Percentiles rank a stretch among this genome's conserved stretches.
These are phyloP conservation scores for Boletus rex-veris DNA, from an alignment of 768 basidiomycete genomes.

Conservation along the genomic window DNA sequence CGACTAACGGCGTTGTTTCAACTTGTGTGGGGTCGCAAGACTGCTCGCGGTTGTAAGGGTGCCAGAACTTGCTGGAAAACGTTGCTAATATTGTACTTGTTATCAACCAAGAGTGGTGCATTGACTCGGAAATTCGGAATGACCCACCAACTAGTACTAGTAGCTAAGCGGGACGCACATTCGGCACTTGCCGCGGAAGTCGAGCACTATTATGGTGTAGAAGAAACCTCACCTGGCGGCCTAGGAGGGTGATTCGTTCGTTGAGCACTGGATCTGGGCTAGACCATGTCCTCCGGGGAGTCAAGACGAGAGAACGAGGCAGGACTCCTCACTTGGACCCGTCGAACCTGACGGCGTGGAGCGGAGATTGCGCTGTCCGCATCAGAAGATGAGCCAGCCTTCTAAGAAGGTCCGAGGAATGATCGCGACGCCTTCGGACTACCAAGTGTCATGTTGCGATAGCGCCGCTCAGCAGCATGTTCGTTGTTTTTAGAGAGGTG, in stretches of 20 bases:
- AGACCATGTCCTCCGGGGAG: not conserved
- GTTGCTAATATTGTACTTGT: too few species aligned
- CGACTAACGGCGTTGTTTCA: not conserved
- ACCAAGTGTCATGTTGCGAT: not conserved
- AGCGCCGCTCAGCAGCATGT: not conserved
- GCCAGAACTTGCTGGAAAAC: too few species aligned
- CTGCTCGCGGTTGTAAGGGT: not conserved
- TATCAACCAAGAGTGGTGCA: not conserved
- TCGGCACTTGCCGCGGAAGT: not conserved
- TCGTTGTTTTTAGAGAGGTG: not conserved
- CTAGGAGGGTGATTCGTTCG: not conserved
- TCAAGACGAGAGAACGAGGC: too few species aligned
- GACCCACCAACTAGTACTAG: too few species aligned
- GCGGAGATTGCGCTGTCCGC: slow-evolving; percentile 16
- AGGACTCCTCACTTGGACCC: not conserved
- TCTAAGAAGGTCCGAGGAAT: slow-evolving; percentile 10
- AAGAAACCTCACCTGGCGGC: not conserved
- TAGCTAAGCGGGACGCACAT: not conserved
- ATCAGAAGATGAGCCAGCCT: slow-evolving; percentile 10
- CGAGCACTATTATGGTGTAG: not conserved
- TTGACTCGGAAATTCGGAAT: too few species aligned
- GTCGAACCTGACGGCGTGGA: not conserved
- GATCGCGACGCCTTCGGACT: slow-evolving; percentile 22
- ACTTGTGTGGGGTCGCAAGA: not conserved
- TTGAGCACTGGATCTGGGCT: not conserved